Percentiles rank a stretch among this genome's conserved stretches.
Evolutionary conservation across 257 asterid species (phyloP).

Genomic region (Solanum sejunctum): DNA sequence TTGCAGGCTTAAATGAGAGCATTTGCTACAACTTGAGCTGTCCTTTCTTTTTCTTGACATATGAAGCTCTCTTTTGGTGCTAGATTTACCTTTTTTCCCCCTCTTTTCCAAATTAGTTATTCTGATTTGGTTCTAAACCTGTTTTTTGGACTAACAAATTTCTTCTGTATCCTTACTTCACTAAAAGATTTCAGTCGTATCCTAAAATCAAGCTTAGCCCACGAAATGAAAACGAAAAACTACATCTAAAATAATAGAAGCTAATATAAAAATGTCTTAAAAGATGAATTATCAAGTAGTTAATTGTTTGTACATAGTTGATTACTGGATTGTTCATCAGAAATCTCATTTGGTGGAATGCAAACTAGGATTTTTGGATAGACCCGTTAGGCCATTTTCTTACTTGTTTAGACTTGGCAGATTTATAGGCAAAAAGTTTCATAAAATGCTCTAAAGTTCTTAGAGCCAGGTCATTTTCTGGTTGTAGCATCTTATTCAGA

Average conservation of each 20-base stretch:
- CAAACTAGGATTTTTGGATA: not conserved
- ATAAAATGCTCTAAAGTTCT: not conserved
- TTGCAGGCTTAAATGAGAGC: not conserved
- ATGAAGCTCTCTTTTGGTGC: not conserved
- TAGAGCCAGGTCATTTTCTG: not conserved
- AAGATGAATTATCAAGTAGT: not conserved
- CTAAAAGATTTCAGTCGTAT: not conserved
- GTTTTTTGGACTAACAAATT: not conserved
- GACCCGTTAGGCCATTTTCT: not conserved
- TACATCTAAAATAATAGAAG: not conserved
- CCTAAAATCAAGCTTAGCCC: not conserved
- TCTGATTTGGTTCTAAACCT: not conserved
- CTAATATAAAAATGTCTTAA: not conserved
- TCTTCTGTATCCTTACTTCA: not conserved
- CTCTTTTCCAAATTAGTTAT: not conserved
- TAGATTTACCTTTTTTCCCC: not conserved
- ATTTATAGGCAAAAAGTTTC: not conserved
- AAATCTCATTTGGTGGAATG: not conserved
- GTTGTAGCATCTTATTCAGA: not conserved
- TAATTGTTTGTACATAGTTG: not conserved
- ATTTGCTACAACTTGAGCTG: not conserved
- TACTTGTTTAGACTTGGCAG: not conserved
- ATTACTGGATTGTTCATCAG: not conserved
- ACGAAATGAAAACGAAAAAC: not conserved
- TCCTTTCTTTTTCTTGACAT: not conserved